These are phyloP conservation scores for Rhodomyrtus tomentosa DNA, from an alignment of 345 rosid genomes.

Conservation along the genomic window DNA sequence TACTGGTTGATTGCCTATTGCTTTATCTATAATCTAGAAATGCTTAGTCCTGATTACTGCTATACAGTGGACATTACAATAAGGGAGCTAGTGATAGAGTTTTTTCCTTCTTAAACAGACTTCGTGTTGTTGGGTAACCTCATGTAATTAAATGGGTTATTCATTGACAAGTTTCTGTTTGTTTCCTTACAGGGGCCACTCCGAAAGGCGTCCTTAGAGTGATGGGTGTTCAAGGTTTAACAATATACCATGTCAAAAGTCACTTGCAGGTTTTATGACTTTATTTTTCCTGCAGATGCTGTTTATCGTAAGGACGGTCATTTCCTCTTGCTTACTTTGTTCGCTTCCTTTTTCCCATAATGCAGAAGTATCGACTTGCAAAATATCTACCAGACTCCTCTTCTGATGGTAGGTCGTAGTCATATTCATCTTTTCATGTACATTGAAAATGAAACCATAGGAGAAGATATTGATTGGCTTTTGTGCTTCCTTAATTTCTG, in stretches of 20 bases:
- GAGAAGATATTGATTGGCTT: background rate
- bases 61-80: background rate
- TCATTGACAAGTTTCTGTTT: background rate
- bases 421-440: slow-evolving; percentile 2
- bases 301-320: background rate
- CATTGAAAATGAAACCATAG: background rate
- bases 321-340: background rate
- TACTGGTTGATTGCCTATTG: background rate
- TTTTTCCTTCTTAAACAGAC: background rate
- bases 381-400: slow-evolving; percentile 92
- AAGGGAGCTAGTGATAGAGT: background rate
- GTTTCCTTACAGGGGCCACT: slow-evolving; percentile 63
- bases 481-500: slow-evolving; percentile 8
- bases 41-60: background rate
- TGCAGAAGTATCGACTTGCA: slow-evolving; percentile 93
- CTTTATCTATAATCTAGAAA: background rate
- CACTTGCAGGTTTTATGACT: slow-evolving; percentile 71
- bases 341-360: slow-evolving; percentile 2
- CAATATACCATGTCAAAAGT: slow-evolving; percentile 97
- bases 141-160: background rate
- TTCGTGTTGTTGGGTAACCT: background rate
- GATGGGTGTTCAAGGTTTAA: slow-evolving; percentile 89
- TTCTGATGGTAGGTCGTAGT: slow-evolving; percentile 60
- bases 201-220: slow-evolving; percentile 97
- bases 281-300: background rate